phyloP scores from a whole-genome alignment of 2,329 filamentous ascomycete genomes.

The Xylaria multiplex region DNA sequence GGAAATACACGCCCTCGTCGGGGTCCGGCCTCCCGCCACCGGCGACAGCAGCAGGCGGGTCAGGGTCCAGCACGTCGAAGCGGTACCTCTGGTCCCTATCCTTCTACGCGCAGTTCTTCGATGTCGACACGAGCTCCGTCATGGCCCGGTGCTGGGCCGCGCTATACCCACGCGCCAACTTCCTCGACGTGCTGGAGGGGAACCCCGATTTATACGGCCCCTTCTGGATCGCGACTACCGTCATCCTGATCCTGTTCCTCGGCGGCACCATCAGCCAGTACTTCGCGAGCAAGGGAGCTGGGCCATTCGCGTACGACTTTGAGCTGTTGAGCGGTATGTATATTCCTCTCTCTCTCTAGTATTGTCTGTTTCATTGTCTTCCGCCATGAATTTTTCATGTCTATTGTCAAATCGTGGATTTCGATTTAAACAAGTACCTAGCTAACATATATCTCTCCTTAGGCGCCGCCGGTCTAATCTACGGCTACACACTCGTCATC shows the following conservation, averaged over 20 bases:
- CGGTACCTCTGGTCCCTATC: constrained; percentile 90
- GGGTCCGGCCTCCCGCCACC: constrained; percentile 65
- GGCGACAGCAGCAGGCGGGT: constrained; percentile 58
- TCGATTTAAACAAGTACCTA: constrained; percentile 20
- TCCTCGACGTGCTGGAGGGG: constrained; percentile 95
- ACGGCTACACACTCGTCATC: constrained; percentile 91
- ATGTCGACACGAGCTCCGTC: constrained; percentile 93
- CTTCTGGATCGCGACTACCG: constrained; percentile 98
- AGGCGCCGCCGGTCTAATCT: constrained; percentile 90
- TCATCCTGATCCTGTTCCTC: constrained; percentile 93
- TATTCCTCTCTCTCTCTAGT: not conserved
- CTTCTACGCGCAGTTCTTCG: constrained; percentile 98
- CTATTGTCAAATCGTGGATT: not conserved
- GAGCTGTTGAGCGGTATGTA: constrained; percentile 78
- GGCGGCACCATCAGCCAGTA: constrained; percentile 96
- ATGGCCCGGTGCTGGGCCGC: constrained; percentile 86
- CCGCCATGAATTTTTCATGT: not conserved
- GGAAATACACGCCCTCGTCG: constrained; percentile 62
- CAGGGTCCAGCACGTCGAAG: constrained; percentile 65
- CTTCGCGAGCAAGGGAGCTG: constrained; percentile 72
- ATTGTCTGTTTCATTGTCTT: not conserved
- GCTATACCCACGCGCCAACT: constrained; percentile 91
- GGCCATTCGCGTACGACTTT: constrained; percentile 91
- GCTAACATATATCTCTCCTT: constrained; percentile 17
- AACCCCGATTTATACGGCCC: constrained; percentile 97